Conservation (phyloP, 75 land plant genomes). For the Sequoia sempervirens region DNA sequence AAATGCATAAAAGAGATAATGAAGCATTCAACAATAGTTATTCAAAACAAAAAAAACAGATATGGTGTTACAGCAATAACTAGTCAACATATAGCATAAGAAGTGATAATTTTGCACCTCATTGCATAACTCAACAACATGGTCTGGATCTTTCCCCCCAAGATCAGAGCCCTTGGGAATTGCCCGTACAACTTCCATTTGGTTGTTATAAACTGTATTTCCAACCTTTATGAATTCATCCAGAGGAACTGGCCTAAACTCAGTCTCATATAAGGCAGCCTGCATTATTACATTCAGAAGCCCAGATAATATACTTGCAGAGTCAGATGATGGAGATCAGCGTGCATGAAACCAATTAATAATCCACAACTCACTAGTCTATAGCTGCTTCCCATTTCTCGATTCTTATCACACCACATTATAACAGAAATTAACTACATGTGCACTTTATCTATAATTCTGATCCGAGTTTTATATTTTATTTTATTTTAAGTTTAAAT, state of each 20-base stretch:
- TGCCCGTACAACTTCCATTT: slow-evolving; percentile 68
- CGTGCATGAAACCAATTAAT: neutral
- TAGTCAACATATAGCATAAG: neutral
- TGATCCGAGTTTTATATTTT: neutral
- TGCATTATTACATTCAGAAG: slow-evolving; percentile 17
- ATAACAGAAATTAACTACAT: neutral
- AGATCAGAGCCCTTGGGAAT: slow-evolving; percentile 63
- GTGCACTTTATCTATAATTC: neutral
- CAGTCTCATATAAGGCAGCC: slow-evolving; percentile 92
- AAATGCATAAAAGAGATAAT: neutral
- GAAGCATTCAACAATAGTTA: neutral
- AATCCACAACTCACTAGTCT: neutral
- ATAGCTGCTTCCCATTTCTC: neutral
- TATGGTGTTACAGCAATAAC: neutral
- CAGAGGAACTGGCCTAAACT: slow-evolving; percentile 95
- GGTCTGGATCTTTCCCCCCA: slow-evolving; percentile 99
- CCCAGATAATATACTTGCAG: neutral
- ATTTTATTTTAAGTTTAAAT: neutral
- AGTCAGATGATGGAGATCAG: slow-evolving; percentile 1
- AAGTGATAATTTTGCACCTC: slow-evolving; percentile 52
- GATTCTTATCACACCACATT: neutral
- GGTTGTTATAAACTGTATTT: slow-evolving; percentile 63
- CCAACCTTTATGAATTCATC: slow-evolving; percentile 92
- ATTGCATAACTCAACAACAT: slow-evolving; percentile 88
- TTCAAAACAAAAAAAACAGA: neutral